A percentile compares a stretch with the other conserved stretches of the same genome.
phyloP scores from a whole-genome alignment of 306 rosid species.

The Alnus glutinosa region DNA sequence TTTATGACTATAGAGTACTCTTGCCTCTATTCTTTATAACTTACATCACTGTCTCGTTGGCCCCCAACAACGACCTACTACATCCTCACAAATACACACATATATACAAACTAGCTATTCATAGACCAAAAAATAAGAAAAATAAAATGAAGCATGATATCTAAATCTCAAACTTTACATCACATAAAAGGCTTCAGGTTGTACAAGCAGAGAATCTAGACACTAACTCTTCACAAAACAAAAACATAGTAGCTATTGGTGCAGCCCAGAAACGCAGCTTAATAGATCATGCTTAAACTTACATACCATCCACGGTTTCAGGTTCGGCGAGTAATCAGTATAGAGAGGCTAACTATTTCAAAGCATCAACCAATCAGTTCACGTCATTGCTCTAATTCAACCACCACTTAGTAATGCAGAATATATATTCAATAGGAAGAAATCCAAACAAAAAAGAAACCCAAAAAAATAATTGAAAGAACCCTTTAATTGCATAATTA shows the following conservation, averaged over 20 bases:
- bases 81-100: background rate
- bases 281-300: background rate
- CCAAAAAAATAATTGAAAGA: too few species aligned
- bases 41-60: background rate
- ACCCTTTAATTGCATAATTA: too few species aligned
- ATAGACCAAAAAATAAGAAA: background rate
- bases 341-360: background rate
- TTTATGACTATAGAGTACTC: background rate
- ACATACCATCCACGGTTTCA: background rate
- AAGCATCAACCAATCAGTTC: background rate
- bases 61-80: background rate
- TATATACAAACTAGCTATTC: background rate
- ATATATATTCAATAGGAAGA: too few species aligned
- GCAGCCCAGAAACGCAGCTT: background rate
- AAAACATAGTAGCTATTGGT: background rate
- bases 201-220: background rate
- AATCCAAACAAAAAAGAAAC: too few species aligned
- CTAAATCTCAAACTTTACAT: background rate
- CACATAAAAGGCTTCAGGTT: background rate
- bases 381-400: background rate
- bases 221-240: background rate
- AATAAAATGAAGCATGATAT: background rate
- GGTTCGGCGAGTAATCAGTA: background rate
- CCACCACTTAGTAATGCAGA: background rate
- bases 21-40: background rate